phyloP scores from a whole-genome alignment of 306 rosid species.

The Quillaja saponaria region DNA sequence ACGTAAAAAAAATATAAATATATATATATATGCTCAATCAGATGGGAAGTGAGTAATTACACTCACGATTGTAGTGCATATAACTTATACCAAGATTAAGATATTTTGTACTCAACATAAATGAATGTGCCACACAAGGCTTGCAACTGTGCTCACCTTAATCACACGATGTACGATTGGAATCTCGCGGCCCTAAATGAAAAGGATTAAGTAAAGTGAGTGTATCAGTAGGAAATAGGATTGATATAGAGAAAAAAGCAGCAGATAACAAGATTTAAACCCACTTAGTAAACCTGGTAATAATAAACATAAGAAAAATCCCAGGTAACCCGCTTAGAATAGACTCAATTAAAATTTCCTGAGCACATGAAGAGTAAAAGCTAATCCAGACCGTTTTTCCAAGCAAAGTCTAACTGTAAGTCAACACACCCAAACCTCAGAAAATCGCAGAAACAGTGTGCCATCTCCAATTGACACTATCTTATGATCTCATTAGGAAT shows the following conservation, averaged over 20 bases:
- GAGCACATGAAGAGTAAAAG: too few relatives aligned
- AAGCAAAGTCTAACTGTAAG: too few relatives aligned
- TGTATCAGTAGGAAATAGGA: constrained; percentile 15
- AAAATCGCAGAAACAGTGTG: neutral
- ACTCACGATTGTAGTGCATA: neutral
- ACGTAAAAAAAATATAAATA: neutral
- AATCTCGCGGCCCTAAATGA: constrained; percentile 84
- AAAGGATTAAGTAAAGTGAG: constrained; percentile 6
- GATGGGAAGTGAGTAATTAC: neutral
- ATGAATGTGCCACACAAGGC: too few relatives aligned
- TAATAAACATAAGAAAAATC: too few relatives aligned
- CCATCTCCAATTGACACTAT: neutral
- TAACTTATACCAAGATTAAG: neutral
- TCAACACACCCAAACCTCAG: too few relatives aligned
- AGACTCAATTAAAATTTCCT: too few relatives aligned
- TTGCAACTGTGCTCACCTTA: constrained; percentile 47
- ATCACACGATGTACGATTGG: constrained; percentile 96
- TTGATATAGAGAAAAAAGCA: neutral
- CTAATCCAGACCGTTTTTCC: too few relatives aligned
- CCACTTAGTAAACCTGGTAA: too few relatives aligned
- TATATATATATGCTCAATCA: neutral
- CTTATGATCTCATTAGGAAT: neutral
- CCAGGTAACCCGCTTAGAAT: too few relatives aligned
- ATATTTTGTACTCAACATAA: neutral
- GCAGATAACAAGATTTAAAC: constrained; percentile 1